phyloP scores from a whole-genome alignment of 306 rosid genomes.

The Prunus kanzakura region DNA sequence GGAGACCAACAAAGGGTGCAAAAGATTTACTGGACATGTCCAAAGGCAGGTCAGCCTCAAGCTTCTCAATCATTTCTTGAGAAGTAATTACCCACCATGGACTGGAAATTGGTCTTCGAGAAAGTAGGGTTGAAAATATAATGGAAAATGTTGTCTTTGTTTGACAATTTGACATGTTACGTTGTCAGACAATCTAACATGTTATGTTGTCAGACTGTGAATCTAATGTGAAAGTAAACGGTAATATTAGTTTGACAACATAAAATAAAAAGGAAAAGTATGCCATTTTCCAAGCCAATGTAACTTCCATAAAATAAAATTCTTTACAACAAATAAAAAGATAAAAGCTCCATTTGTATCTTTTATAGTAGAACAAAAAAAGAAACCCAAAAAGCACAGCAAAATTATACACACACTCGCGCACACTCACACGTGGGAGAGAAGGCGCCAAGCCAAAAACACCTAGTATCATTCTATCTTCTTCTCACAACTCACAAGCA shows the following conservation, averaged over 20 bases:
- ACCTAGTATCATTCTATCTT: conserved; percentile 12
- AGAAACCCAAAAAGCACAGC: neutral
- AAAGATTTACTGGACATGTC: neutral
- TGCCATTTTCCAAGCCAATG: too few relatives aligned
- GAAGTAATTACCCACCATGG: neutral
- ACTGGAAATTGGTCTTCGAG: neutral
- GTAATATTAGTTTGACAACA: too few relatives aligned
- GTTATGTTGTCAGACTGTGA: neutral
- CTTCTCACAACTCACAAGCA: conserved; percentile 3
- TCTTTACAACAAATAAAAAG: neutral
- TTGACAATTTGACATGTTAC: too few relatives aligned
- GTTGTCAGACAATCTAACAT: neutral
- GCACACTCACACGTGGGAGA: neutral
- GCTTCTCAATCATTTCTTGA: neutral
- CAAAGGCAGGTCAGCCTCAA: neutral
- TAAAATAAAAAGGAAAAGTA: too few relatives aligned
- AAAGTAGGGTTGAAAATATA: neutral
- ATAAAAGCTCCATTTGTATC: too few relatives aligned
- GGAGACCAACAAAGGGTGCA: neutral
- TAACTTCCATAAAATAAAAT: too few relatives aligned
- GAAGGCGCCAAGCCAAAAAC: conserved; percentile 32
- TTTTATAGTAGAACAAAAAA: neutral
- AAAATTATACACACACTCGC: neutral
- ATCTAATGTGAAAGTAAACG: too few relatives aligned
- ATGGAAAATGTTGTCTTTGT: too few relatives aligned